Base-by-base conservation (phyloP, 306 rosid species). In the Oxytropis ochrocephala region DNA sequence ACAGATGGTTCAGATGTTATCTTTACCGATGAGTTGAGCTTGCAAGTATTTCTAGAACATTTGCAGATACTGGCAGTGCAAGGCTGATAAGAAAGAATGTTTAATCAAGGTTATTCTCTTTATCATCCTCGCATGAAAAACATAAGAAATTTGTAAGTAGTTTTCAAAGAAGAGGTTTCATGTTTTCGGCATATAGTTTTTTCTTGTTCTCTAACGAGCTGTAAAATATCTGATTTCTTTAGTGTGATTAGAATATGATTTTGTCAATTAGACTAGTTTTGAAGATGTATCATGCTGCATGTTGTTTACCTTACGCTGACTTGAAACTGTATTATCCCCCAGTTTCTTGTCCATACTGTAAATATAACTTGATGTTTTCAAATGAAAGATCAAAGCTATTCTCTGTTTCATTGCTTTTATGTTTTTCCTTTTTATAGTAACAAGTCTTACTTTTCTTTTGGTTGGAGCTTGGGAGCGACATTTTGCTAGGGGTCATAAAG, bases 1-100 rank as follows among this genome's bases (percentile, higher is more conserved):
- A 85, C 86, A 6, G 85, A 79, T 6, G 96, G 96, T 27, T 90
- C 96, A 0, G 98, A 92, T 57, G 67, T 92, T 61, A 81, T 92
- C 72, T 83, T 90, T 49, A 92, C 96, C 0, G 98, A 92, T 80
- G 98, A 92, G 58, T 79, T 92, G 83, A 92, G 98, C 81, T 79
- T 92, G 87, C 80, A 92, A 78, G 96, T 83, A 55, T 92, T 92
- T 82, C 76, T 88, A 35, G 98, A 92, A 32, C 96, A 90, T 76
- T 80, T 92, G 87, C 93, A 90, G 83, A 80, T 64, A 24, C 85
- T 92, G 49, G 96, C 96, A 8, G 98, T 92, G 78, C 96, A 92
- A 80, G 81, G 87, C 63, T 89, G 88, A 87, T 72, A 19, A 64
- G 42, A 7, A 67, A 72, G 46, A 19, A 30, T 75, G 30, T 24